Evolutionary conservation across 768 basidiomycete genomes (phyloP).

Genomic region (Lepiota venenata): DNA sequence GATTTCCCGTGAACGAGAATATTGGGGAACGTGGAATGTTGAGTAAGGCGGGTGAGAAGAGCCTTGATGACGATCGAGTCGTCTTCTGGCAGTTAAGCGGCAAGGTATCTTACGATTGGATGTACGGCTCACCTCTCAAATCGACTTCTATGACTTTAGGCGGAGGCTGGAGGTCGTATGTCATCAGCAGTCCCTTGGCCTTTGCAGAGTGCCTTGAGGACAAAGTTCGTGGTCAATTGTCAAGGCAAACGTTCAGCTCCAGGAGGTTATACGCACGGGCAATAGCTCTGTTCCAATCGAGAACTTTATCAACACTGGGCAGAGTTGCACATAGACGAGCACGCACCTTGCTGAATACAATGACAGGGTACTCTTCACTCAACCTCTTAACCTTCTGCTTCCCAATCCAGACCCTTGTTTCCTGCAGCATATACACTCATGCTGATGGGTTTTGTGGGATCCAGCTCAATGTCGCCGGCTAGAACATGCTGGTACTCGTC

Average conservation of each 20-base stretch:
- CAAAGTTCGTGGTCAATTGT: background rate
- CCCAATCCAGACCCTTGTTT: slow-evolving; percentile 41
- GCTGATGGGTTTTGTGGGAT: slow-evolving; percentile 45
- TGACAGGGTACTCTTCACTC: slow-evolving; percentile 52
- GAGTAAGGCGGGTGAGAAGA: slow-evolving; percentile 63
- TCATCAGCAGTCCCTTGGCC: slow-evolving; percentile 60
- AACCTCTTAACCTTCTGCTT: slow-evolving; percentile 37
- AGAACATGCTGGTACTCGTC: slow-evolving; percentile 36
- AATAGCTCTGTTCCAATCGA: slow-evolving; percentile 51
- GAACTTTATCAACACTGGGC: background rate
- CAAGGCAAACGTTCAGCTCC: background rate
- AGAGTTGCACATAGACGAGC: background rate
- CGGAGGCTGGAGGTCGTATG: slow-evolving; percentile 57
- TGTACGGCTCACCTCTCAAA: slow-evolving; percentile 46
- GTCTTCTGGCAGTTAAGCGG: slow-evolving; percentile 30
- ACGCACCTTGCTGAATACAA: slow-evolving; percentile 81
- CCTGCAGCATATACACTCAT: slow-evolving; percentile 53
- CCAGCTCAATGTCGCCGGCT: slow-evolving; percentile 35
- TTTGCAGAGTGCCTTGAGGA: slow-evolving; percentile 49
- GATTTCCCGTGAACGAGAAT: slow-evolving; percentile 60
- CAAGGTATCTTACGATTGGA: background rate
- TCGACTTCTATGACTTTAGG: slow-evolving; percentile 78
- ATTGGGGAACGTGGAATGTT: slow-evolving; percentile 73
- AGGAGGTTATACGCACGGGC: slow-evolving; percentile 50
- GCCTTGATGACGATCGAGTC: slow-evolving; percentile 63